phyloP scores from a whole-genome alignment of 75 land plant genomes.

The Sequoiadendron giganteum region DNA sequence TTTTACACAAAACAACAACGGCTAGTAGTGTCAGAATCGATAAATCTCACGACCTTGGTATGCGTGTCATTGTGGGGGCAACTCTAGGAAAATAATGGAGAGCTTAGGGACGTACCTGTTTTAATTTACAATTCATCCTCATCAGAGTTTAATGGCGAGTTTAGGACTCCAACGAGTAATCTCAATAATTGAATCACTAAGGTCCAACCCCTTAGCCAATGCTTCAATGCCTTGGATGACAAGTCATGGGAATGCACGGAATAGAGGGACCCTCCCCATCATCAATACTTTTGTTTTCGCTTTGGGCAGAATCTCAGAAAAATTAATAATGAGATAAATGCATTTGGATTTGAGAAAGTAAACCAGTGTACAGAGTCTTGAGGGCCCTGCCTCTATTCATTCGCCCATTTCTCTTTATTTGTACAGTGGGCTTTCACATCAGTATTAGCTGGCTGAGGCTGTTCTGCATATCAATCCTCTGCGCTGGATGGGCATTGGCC shows the following conservation, averaged over 20 bases:
- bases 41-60: background rate
- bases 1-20: background rate
- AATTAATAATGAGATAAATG: background rate
- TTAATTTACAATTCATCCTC: no score
- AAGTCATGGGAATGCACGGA: no score
- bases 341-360: background rate
- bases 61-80: background rate
- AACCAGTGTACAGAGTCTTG: no score
- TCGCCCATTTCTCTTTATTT: background rate
- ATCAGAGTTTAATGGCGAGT: background rate
- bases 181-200: background rate
- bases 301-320: background rate
- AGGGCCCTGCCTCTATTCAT: background rate
- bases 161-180: background rate
- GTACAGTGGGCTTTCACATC: background rate
- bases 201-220: background rate
- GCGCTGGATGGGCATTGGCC: background rate
- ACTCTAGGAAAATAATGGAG: background rate
- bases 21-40: background rate
- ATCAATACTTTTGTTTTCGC: background rate
- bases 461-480: background rate
- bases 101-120: background rate
- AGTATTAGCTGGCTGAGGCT: background rate
- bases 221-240: background rate
- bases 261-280: background rate